Evolutionary conservation across 768 basidiomycete genomes (phyloP).

Genomic region (Trametes coccinea): DNA sequence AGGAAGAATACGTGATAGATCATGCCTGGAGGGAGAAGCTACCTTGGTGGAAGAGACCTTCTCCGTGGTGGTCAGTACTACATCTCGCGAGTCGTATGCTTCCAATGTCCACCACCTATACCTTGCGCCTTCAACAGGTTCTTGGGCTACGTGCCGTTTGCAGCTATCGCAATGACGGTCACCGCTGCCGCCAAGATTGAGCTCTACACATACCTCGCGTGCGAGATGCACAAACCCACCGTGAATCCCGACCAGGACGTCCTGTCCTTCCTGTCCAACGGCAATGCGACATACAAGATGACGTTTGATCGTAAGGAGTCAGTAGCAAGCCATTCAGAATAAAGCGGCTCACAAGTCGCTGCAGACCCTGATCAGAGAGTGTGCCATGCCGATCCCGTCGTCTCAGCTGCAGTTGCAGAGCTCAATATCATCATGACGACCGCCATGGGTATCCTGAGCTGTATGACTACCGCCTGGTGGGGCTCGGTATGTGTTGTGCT

Average conservation of each 20-base stretch:
- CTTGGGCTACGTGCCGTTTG: slow-evolving; percentile 51
- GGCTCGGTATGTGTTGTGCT: slow-evolving; percentile 57
- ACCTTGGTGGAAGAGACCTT: slow-evolving; percentile 79
- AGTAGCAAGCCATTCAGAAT: background rate
- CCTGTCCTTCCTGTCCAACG: background rate
- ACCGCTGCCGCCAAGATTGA: slow-evolving; percentile 72
- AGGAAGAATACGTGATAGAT: slow-evolving; percentile 25
- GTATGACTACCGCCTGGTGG: slow-evolving; percentile 86
- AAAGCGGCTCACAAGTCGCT: background rate
- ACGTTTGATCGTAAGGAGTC: background rate
- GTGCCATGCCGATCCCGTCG: slow-evolving; percentile 70
- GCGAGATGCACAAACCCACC: slow-evolving; percentile 65
- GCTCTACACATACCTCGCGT: slow-evolving; percentile 72
- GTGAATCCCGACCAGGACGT: slow-evolving; percentile 28
- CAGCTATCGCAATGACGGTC: slow-evolving; percentile 53
- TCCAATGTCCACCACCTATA: background rate
- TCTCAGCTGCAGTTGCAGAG: slow-evolving; percentile 71
- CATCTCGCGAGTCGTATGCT: background rate
- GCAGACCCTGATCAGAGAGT: slow-evolving; percentile 17
- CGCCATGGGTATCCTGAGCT: slow-evolving; percentile 69
- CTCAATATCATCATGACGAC: slow-evolving; percentile 61
- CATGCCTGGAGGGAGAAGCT: slow-evolving; percentile 32
- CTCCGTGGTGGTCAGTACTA: slow-evolving; percentile 63
- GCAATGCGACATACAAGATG: background rate
- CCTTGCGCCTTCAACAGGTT: slow-evolving; percentile 46